phyloP scores from a whole-genome alignment of 2,329 filamentous ascomycete species.

The Curvularia sp. region DNA sequence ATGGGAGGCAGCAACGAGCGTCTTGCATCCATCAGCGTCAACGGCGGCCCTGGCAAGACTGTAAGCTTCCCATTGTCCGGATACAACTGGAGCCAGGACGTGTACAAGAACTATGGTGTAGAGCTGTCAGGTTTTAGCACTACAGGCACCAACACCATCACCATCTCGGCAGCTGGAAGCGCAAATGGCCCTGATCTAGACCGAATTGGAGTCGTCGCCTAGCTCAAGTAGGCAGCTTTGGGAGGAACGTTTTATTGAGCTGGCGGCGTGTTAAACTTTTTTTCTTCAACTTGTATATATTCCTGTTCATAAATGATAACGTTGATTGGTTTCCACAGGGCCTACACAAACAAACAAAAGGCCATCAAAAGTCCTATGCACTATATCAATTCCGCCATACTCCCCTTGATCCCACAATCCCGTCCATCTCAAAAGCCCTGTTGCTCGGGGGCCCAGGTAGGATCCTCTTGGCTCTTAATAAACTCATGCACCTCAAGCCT shows the following conservation, averaged over 20 bases:
- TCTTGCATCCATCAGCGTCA: constrained; percentile 27
- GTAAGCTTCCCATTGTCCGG: constrained; percentile 29
- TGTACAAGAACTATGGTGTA: constrained; percentile 24
- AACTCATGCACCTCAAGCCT: constrained; percentile 74
- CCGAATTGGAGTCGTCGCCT: constrained; percentile 19
- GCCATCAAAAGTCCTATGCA: too few species aligned
- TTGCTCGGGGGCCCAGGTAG: constrained; percentile 59
- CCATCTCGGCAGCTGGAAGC: constrained; percentile 20
- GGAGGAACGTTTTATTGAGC: background rate
- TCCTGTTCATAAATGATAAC: background rate
- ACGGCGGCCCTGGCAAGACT: constrained; percentile 26
- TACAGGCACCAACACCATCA: constrained; percentile 24
- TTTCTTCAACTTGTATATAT: background rate
- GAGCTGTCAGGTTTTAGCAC: constrained; percentile 28
- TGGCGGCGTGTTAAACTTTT: background rate
- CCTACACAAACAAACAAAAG: background rate
- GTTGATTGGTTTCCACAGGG: background rate
- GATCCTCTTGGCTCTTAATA: constrained; percentile 72
- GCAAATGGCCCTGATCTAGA: constrained; percentile 25
- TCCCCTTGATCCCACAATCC: constrained; percentile 15
- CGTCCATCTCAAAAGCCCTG: constrained; percentile 40
- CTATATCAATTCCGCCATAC: constrained; percentile 14
- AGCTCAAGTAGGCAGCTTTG: background rate
- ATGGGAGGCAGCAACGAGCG: constrained; percentile 28
- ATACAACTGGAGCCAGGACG: constrained; percentile 28